These are phyloP conservation scores for Peniophora sp. DNA, from an alignment of 1,284 basidiomycete species.

Conservation along the genomic window DNA sequence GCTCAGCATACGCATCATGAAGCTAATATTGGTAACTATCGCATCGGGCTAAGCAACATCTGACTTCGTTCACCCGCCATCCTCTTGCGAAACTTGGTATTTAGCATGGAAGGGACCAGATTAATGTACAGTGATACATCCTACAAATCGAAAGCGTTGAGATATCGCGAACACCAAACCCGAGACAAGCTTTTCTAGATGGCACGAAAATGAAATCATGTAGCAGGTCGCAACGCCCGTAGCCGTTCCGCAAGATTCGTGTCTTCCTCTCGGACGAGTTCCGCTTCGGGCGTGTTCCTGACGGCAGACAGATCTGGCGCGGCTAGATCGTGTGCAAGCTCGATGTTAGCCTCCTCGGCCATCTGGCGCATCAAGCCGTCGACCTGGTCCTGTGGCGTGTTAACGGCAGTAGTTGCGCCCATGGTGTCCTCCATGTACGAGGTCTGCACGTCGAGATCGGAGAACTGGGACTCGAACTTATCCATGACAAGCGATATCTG, in stretches of 20 bases:
- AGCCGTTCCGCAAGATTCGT: slow-evolving; percentile 73
- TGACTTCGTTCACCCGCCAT: too few relatives aligned
- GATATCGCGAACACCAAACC: slow-evolving; percentile 2
- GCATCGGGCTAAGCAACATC: too few relatives aligned
- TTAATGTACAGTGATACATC: too few relatives aligned
- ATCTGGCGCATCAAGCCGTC: slow-evolving; percentile 89
- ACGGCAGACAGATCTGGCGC: slow-evolving; percentile 52
- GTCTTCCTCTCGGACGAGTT: slow-evolving; percentile 70
- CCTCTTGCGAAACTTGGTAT: too few relatives aligned
- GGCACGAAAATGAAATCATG: slow-evolving; percentile 27
- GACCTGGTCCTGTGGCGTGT: slow-evolving; percentile 96
- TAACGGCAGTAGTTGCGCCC: slow-evolving; percentile 86
- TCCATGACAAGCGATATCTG: slow-evolving; percentile 99
- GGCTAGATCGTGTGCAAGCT: slow-evolving; percentile 86
- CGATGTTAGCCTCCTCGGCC: slow-evolving; percentile 96
- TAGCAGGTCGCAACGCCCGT: slow-evolving; percentile 72
- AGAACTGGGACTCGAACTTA: slow-evolving; percentile 96
- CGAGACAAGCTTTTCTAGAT: slow-evolving; percentile 5
- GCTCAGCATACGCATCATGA: too few relatives aligned
- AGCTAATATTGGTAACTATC: too few relatives aligned
- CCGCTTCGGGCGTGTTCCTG: slow-evolving; percentile 45
- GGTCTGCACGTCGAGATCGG: slow-evolving; percentile 97
- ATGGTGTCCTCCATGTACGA: slow-evolving; percentile 98
- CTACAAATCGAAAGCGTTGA: neutral
- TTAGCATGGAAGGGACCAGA: too few relatives aligned